Evolutionary conservation across 441 rosid species (phyloP).

Genomic region (Erodium moschatum): DNA sequence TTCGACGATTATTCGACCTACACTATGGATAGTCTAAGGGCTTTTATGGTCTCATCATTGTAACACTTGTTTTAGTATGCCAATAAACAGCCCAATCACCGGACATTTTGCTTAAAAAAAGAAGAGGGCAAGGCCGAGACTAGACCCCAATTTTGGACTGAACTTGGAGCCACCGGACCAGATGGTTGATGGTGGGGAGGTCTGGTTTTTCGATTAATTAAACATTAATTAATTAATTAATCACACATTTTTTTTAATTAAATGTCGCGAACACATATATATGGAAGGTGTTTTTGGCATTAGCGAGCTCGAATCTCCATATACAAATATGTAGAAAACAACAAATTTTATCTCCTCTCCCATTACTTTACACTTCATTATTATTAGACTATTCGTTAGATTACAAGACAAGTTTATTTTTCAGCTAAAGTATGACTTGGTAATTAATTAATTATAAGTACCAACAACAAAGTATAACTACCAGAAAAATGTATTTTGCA

Average conservation of each 20-base stretch:
- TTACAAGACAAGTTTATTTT: background rate
- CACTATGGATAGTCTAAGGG: no score
- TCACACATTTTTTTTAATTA: background rate
- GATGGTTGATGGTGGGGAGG: background rate
- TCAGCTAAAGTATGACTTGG: background rate
- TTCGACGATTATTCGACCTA: no score
- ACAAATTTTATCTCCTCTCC: background rate
- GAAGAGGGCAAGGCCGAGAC: no score
- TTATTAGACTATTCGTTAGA: background rate
- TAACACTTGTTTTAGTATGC: no score
- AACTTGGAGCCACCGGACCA: background rate
- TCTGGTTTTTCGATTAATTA: no score
- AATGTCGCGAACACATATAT: background rate
- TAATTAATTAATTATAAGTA: background rate
- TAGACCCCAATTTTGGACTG: background rate
- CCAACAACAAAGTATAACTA: no score
- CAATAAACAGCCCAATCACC: no score
- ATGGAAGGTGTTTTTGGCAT: conserved; percentile 3
- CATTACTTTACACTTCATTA: background rate
- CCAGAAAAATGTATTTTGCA: no score
- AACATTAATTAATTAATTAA: background rate
- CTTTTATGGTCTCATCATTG: no score
- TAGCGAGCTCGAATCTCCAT: background rate
- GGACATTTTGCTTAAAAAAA: no score
- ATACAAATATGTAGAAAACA: background rate